Evolutionary conservation across 768 basidiomycete species (phyloP).

Genomic region (Mycena floridula): DNA sequence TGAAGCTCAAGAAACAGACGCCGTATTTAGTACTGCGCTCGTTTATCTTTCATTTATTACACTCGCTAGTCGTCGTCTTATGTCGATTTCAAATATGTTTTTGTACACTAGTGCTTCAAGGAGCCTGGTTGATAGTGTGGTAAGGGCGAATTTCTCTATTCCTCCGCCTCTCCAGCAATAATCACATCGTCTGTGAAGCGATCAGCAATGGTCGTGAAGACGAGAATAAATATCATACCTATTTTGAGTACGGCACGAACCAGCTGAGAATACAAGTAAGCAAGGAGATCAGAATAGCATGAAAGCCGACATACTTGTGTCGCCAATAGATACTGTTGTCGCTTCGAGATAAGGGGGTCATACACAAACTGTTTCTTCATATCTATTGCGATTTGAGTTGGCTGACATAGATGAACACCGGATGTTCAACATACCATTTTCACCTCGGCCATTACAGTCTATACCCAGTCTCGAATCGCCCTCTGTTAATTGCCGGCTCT

Average conservation of each 20-base stretch:
- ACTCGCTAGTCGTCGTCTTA: too few species aligned
- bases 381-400: slow-evolving; percentile 44
- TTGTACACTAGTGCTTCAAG: too few species aligned
- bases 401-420: not conserved
- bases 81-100: too few species aligned
- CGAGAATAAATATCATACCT: slow-evolving; percentile 37
- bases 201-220: not conserved
- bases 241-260: slow-evolving; percentile 87
- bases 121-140: too few species aligned
- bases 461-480: slow-evolving; percentile 83
- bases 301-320: slow-evolving; percentile 60
- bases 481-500: slow-evolving; percentile 88
- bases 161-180: slow-evolving; percentile 62
- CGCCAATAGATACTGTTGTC: slow-evolving; percentile 96
- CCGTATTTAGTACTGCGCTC: too few species aligned
- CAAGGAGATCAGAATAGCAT: slow-evolving; percentile 1
- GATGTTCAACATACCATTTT: slow-evolving; percentile 64
- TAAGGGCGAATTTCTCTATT: too few species aligned
- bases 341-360: slow-evolving; percentile 94
- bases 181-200: slow-evolving; percentile 67
- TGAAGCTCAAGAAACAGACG: too few species aligned
- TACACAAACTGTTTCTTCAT: slow-evolving; percentile 98
- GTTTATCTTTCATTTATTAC: too few species aligned
- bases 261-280: slow-evolving; percentile 35
- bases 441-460: slow-evolving; percentile 80